Percentiles rank a stretch among this genome's conserved stretches.
Conservation (phyloP, 257 asterid species). For the Solanum verrucosum region DNA sequence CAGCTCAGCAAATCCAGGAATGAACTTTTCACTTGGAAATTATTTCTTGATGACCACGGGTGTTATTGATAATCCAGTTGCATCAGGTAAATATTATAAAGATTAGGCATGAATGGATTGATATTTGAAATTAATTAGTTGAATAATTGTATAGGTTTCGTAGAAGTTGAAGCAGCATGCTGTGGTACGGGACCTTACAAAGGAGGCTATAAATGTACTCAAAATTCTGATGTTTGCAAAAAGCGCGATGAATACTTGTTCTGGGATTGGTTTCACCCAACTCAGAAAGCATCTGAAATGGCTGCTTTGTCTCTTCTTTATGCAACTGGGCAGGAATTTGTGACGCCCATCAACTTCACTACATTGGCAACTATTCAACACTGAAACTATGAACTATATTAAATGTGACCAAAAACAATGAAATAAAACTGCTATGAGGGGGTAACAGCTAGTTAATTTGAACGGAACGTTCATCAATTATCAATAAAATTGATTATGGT, state of each 20-base stretch:
- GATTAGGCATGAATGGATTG: neutral
- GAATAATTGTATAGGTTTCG: constrained; percentile 8
- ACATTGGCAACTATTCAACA: constrained; percentile 5
- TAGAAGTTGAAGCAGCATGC: constrained; percentile 34
- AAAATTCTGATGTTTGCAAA: constrained; percentile 24
- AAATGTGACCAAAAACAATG: neutral
- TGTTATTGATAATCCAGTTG: constrained; percentile 20
- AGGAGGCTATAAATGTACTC: constrained; percentile 27
- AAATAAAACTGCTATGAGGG: neutral
- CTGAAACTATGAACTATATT: neutral
- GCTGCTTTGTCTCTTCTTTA: constrained; percentile 25
- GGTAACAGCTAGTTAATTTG: neutral
- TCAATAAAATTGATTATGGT: neutral
- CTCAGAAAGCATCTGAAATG: constrained; percentile 26
- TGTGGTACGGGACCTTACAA: constrained; percentile 37
- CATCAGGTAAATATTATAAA: constrained; percentile 5
- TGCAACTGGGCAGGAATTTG: constrained; percentile 3
- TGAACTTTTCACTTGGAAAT: constrained; percentile 44
- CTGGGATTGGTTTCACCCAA: constrained; percentile 59
- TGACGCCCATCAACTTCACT: constrained; percentile 18
- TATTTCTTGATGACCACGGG: constrained; percentile 31
- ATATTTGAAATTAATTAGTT: neutral
- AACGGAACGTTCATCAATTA: neutral
- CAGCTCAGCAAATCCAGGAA: constrained; percentile 24
- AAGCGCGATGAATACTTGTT: constrained; percentile 29